Evolutionary conservation across 2,329 filamentous ascomycete genomes (phyloP).

Genomic region (Pseudogymnoascus sp.): DNA sequence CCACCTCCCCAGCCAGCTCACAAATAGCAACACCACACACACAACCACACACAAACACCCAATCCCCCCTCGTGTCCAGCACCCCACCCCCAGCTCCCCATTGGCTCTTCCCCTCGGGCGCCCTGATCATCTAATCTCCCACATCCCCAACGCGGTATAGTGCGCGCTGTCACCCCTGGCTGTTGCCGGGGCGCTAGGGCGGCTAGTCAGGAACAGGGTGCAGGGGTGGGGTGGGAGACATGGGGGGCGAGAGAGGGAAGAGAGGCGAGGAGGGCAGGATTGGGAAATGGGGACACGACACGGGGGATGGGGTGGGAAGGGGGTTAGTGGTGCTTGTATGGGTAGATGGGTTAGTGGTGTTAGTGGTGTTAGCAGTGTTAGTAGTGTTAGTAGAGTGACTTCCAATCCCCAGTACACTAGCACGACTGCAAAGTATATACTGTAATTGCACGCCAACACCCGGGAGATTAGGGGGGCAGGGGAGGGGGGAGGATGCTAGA

Average conservation of each 20-base stretch:
- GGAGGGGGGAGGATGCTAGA: not conserved
- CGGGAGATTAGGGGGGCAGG: not conserved
- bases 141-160: not conserved
- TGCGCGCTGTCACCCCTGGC: not conserved
- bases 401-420: too few species aligned
- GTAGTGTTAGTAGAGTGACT: too few species aligned
- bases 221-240: too few species aligned
- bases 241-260: not conserved
- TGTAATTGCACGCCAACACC: not conserved
- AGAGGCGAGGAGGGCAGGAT: not conserved
- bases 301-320: not conserved
- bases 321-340: too few species aligned
- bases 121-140: not conserved
- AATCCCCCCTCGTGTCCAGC: not conserved
- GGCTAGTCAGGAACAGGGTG: not conserved
- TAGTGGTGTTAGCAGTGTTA: too few species aligned
- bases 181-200: not conserved
- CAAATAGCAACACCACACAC: too few species aligned
- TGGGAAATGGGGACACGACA: not conserved
- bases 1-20: too few species aligned
- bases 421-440: not conserved
- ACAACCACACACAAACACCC: not conserved
- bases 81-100: not conserved
- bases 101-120: not conserved
- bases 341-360: too few species aligned